Base-by-base conservation (phyloP, 2,329 filamentous ascomycete species). In the Exophiala alcalophila region DNA sequence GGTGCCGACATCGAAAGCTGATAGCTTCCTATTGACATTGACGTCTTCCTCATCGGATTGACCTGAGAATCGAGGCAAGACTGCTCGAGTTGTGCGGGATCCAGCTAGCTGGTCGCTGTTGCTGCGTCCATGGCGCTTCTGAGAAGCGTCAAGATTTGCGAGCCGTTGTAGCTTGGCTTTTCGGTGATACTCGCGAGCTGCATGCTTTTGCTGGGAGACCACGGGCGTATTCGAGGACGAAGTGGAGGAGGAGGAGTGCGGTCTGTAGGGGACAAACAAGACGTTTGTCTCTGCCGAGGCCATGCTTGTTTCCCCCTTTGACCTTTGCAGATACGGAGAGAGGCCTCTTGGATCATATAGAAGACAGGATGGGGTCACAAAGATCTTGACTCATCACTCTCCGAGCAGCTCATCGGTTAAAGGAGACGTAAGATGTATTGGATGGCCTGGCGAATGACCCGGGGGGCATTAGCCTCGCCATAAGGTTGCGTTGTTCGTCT, bases 161-260 rank as follows among this genome's bases (percentile, higher is more conserved):
- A 36, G 28, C 20, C 42, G 31, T 28, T 43, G 27, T 15, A 39
- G 32, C 29, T 50, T 50, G 30, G 29, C 38, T 15, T 44, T 46
- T 28, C 47, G 25, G 19, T 50, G 47, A 29, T 46, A 46, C 25
- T 50, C 47, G 2, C 42, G 37, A 15, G 42, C 47, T 25, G 47
- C 47, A 32, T 50, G 47, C 27, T 43, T 46, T 25, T 46, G 47
- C 29, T 46, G 47, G n/a, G 47, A 43, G 3, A 50, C 43, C 9
- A 16, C 28, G 12, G 23, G 30, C 15, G 25, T 25, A 14, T 40
- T 11, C 2, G 25, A 28, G 14, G 14, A 19, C 15, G 43, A 16
- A 19, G 27, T 24, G 8, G 23, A 18, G 18, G 32, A 24, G 15
- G 24, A 30, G 12, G 32, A 39, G 5, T 33, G 18, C 14, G 40